Conservation (phyloP, 1,284 basidiomycete species). For the Cryptococcus sp. region DNA sequence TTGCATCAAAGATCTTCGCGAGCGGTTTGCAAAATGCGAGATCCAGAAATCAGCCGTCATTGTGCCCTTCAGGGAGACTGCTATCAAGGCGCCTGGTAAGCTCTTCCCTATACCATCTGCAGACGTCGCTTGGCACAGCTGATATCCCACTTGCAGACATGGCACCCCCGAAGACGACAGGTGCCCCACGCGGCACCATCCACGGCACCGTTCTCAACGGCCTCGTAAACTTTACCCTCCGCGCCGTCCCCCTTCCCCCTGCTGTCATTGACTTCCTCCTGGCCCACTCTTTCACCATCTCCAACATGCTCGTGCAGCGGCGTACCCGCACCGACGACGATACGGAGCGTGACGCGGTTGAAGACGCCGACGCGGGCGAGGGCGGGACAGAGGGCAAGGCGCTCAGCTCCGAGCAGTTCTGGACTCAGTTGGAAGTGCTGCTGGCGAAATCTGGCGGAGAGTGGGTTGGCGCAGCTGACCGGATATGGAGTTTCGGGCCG, state of each 20-base stretch:
- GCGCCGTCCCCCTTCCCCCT: slow-evolving; percentile 74
- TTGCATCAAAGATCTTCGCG: slow-evolving; percentile 90
- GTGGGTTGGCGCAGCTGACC: slow-evolving; percentile 70
- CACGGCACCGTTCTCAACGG: slow-evolving; percentile 66
- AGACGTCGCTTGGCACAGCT: not conserved
- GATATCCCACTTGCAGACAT: slow-evolving; percentile 61
- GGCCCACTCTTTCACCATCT: slow-evolving; percentile 57
- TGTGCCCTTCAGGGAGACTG: slow-evolving; percentile 96
- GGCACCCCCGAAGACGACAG: slow-evolving; percentile 73
- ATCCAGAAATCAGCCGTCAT: slow-evolving; percentile 94
- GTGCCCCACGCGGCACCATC: slow-evolving; percentile 74
- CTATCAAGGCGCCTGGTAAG: slow-evolving; percentile 70
- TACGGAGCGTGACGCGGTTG: slow-evolving; percentile 48
- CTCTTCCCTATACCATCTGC: not conserved
- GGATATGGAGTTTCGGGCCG: slow-evolving; percentile 89
- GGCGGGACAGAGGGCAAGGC: slow-evolving; percentile 57
- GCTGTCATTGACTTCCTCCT: slow-evolving; percentile 69
- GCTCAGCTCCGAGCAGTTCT: slow-evolving; percentile 73
- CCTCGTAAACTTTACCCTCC: slow-evolving; percentile 76
- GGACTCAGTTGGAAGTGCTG: slow-evolving; percentile 64
- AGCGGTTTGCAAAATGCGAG: slow-evolving; percentile 88
- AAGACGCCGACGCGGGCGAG: slow-evolving; percentile 47
- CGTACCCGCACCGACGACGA: slow-evolving; percentile 37
- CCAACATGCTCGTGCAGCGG: slow-evolving; percentile 42
- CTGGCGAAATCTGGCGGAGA: slow-evolving; percentile 71